Evolutionary conservation across 805 yeast genomes (phyloP).

Genomic region (Wickerhamomyces xylosicus): DNA sequence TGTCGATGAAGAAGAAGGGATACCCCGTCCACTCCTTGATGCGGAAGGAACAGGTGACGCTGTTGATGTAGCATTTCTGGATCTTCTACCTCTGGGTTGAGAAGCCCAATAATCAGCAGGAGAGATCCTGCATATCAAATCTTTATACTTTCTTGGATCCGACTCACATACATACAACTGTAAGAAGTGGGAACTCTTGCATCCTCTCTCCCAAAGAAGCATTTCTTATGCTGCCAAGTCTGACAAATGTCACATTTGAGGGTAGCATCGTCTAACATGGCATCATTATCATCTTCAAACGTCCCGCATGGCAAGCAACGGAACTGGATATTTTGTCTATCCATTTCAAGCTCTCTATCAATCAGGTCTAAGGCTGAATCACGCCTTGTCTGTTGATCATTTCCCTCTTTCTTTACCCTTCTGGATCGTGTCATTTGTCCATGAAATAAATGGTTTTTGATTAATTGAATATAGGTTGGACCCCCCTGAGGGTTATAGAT

Average conservation of each 20-base stretch:
- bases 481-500: too few species aligned
- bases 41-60: neutral
- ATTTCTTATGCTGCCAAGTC: constrained; percentile 64
- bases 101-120: constrained; percentile 9
- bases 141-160: constrained; percentile 18
- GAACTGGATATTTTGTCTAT: neutral
- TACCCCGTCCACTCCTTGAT: neutral
- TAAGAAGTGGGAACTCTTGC: constrained; percentile 38
- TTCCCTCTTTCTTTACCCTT: constrained; percentile 14
- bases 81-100: neutral
- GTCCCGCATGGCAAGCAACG: constrained; percentile 53
- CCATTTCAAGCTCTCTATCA: neutral
- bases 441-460: too few species aligned
- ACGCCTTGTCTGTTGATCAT: constrained; percentile 13
- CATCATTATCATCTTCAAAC: constrained; percentile 45
- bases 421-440: constrained; percentile 22
- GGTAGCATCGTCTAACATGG: constrained; percentile 44
- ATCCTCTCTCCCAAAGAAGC: constrained; percentile 31
- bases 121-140: constrained; percentile 22
- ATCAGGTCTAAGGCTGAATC: constrained; percentile 27
- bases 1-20: too few species aligned
- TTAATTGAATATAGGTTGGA: too few species aligned
- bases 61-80: neutral
- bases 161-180: constrained; percentile 45
- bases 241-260: constrained; percentile 56